A percentile compares a stretch with the other conserved stretches of the same genome.
These are phyloP conservation scores for Ascochyta pisi DNA, from an alignment of 2,329 filamentous ascomycete genomes.

Conservation along the genomic window DNA sequence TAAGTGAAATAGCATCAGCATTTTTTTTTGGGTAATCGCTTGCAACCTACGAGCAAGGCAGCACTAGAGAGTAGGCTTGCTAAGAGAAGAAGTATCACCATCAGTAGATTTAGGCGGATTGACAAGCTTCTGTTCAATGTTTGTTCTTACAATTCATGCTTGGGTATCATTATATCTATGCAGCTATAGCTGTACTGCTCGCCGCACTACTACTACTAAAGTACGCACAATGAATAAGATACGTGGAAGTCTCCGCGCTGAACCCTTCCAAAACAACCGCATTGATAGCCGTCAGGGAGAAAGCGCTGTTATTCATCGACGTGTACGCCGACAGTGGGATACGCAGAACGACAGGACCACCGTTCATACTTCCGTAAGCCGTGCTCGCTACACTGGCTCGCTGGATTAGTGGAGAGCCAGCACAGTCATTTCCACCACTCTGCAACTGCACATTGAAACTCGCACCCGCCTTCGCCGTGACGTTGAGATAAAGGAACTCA, in stretches of 20 bases:
- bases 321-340: constrained; percentile 15
- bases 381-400: constrained; percentile 2
- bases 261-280: constrained; percentile 11
- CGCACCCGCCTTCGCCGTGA: constrained; percentile 11
- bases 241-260: constrained; percentile 9
- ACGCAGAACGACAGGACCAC: constrained; percentile 5
- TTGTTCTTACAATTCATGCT: too few relatives aligned
- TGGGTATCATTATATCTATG: too few relatives aligned
- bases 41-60: too few relatives aligned
- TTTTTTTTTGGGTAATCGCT: too few relatives aligned
- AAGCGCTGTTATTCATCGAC: background rate
- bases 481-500: constrained; percentile 9
- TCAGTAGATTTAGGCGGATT: too few relatives aligned
- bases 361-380: constrained; percentile 13
- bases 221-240: constrained; percentile 15
- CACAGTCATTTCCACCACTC: constrained; percentile 3
- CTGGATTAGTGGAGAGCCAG: background rate
- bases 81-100: too few relatives aligned
- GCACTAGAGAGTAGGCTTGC: too few relatives aligned
- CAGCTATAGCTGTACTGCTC: background rate
- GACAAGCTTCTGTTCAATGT: too few relatives aligned
- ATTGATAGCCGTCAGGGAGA: constrained; percentile 1
- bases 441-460: constrained; percentile 19
- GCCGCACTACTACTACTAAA: background rate
- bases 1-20: too few relatives aligned